Base-by-base conservation (phyloP, 495 filamentous ascomycete genomes). In the Polyplosphaeria fusca region DNA sequence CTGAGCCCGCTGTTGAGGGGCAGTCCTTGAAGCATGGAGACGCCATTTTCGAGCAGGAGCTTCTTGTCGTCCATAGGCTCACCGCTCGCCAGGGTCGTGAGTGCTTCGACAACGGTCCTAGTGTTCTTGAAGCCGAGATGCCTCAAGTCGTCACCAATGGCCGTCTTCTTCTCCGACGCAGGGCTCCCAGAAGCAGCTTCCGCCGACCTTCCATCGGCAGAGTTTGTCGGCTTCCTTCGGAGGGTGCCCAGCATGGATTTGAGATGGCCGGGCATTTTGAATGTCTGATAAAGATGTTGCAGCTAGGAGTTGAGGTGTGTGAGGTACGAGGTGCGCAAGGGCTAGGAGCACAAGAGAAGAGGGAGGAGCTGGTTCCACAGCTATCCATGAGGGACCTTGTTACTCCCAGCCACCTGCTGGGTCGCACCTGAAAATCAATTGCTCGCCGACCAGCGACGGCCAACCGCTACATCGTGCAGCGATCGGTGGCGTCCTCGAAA, bases 41-140 rank as follows among this genome's bases (percentile, higher is more conserved):
- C 69, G 1, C 69, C 71, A 61, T 73, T 26, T 55, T 73, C 71
- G 27, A 73, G 64, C 42, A 73, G 26, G 9, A 65, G 55, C 26
- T 71, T 60, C 43, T 70, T 71, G 51, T 73, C 71, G 47, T 73
- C 64, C 24, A 74, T 16, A 20, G 71, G 71, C 24, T 72, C 63
- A 9, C 70, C 70, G 11, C 65, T 64, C 12, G 67, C 69, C 9
- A 74, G 57, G 0, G 55, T 66, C 0, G 65, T 56, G 14, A 74
- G 50, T 1, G 69, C 72, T 22, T 64, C 24, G 1, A 55, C 46
- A 4, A 74, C 45, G 1, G 64, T 67, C 49, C 43, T 52, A 0
- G 62, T 52, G 43, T 70, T 64, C 52, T 70, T 70, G 30, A 65
- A 2, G 22, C 63, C 60, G 1, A 70, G 54, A 51, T 65, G 61